Evolutionary conservation across 345 rosid species (phyloP).

Genomic region (Eucalyptus pumila): DNA sequence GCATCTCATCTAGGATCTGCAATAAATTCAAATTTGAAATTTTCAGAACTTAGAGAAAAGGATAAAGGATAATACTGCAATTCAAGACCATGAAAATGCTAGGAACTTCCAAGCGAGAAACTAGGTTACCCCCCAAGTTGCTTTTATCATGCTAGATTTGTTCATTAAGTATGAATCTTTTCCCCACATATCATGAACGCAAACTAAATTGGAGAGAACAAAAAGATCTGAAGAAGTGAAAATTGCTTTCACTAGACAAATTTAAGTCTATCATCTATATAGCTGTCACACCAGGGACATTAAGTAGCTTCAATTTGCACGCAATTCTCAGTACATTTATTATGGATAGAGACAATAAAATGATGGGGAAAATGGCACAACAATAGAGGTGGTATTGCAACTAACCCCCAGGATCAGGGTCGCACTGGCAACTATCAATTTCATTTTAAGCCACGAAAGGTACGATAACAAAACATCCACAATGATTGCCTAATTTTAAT

Average conservation of each 20-base stretch:
- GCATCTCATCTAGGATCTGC: conserved; percentile 99
- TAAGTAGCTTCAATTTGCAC: neutral
- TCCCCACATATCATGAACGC: neutral
- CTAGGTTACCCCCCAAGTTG: neutral
- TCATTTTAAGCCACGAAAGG: neutral
- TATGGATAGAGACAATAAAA: neutral
- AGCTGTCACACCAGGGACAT: neutral
- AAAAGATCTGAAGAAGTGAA: neutral
- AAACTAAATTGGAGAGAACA: neutral
- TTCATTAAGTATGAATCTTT: neutral
- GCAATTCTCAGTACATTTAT: neutral
- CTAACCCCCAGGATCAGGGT: neutral
- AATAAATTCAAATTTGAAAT: neutral
- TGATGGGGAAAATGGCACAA: neutral
- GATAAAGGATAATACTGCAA: neutral
- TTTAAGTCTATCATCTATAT: neutral
- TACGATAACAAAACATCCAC: neutral
- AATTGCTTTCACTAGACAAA: neutral
- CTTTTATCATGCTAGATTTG: neutral
- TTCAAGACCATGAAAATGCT: neutral
- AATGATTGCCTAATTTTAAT: neutral
- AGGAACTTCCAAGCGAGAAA: neutral
- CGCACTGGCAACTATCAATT: neutral
- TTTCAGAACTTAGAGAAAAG: neutral
- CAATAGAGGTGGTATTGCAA: neutral